These are phyloP conservation scores for Truncatella angustata DNA, from an alignment of 2,329 filamentous ascomycete genomes.

Conservation along the genomic window DNA sequence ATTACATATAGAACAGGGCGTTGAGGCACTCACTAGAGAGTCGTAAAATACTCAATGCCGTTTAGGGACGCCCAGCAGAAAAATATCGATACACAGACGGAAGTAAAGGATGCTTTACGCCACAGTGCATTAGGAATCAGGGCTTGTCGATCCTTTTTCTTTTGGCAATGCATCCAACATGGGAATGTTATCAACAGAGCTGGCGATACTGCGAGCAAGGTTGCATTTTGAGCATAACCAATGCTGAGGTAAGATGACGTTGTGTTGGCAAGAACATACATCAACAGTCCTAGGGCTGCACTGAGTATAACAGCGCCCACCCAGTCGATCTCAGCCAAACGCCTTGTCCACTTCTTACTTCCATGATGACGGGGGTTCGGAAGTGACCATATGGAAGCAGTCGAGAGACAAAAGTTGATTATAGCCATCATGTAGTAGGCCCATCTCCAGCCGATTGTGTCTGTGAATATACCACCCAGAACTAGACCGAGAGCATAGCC, in stretches of 20 bases:
- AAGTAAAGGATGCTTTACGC: slow-evolving; percentile 51
- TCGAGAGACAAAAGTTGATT: slow-evolving; percentile 35
- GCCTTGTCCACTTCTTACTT: slow-evolving; percentile 23
- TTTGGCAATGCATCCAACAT: slow-evolving; percentile 33
- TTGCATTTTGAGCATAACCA: slow-evolving; percentile 33
- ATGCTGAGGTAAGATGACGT: slow-evolving; percentile 36
- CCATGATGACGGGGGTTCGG: slow-evolving; percentile 23
- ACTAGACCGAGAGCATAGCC: slow-evolving; percentile 49
- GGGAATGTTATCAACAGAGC: slow-evolving; percentile 42
- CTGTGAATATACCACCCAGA: slow-evolving; percentile 46
- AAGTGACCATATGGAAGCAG: slow-evolving; percentile 35
- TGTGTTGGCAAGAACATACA: slow-evolving; percentile 49
- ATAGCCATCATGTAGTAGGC: slow-evolving; percentile 39
- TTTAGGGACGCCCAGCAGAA: slow-evolving; percentile 41
- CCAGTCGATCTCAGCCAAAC: slow-evolving; percentile 49
- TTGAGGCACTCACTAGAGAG: not conserved
- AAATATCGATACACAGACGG: slow-evolving; percentile 45
- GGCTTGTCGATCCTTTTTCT: slow-evolving; percentile 29
- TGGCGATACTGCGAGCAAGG: slow-evolving; percentile 38
- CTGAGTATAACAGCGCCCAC: slow-evolving; percentile 42
- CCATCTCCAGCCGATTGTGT: slow-evolving; percentile 47
- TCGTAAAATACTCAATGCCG: slow-evolving; percentile 38
- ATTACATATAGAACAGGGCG: not conserved
- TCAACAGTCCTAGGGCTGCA: slow-evolving; percentile 44
- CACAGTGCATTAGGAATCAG: slow-evolving; percentile 57